Evolutionary conservation across 1,139 yeast genomes (phyloP), one percentile per base, ranked within the genome.

Genomic region (Candida smagusa): DNA sequence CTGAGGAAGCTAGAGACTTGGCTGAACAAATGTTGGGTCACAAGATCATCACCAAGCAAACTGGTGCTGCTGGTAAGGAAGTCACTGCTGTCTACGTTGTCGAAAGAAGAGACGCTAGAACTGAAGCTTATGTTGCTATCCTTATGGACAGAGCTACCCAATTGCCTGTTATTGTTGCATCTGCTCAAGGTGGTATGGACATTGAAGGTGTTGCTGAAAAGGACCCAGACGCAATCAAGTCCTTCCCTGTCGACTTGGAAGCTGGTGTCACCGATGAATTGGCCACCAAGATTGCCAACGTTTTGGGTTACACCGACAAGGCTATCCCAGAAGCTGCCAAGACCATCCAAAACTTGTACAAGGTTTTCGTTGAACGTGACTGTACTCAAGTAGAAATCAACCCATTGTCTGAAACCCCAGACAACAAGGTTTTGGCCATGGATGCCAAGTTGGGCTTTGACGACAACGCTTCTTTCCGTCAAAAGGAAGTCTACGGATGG

Each of bases 391-490:
- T 94, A 55, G 98, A 92, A 76, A 94, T 92, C 73, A 92, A 92
- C 77, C 99, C 99, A 53, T 79, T 92, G 58, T 82, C 96, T 44
- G 98, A 92, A 77, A 86, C 97, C 47, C 78, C 80, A 47, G 95
- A 86, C 67, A 82, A 85, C 73, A 77, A 81, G 61, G 97, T 92
- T 41, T 77, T 90, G 66, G 96, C 97, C 63, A 92, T 94, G 96
- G 99, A 92, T 66, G 99, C 99, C 64, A 92, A 92, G 96, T 90
- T 92, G 59, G 94, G 92, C 47, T 94, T 92, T 56, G 99, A 92
- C 67, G 97, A 92, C 72, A 89, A 89, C 61, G 98, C 98, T 43
- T 74, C 80, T 36, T 94, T 80, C 83, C 85, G 97, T 70, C 98
- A 92, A 74, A 68, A 85, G 64, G 97, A 92, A 65, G 88, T 94